Evolutionary conservation across 108 stramenopile genomes (phyloP).

Genomic region (Parietichytrium sp.): DNA sequence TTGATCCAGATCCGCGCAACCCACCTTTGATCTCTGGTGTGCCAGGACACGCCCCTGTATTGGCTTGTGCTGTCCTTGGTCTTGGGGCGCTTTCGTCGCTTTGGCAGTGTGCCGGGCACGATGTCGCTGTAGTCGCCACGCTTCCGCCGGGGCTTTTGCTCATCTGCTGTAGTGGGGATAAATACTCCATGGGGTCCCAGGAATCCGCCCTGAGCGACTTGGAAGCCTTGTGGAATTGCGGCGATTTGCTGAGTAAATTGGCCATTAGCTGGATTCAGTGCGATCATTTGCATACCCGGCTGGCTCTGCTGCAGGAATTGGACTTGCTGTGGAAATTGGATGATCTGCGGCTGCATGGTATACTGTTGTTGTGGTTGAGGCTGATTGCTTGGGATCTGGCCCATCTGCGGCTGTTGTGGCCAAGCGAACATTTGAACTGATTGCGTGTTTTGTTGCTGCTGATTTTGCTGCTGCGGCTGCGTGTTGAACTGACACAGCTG

Average conservation of each 20-base stretch:
- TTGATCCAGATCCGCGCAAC: constrained; percentile 39
- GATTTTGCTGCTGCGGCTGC: no score
- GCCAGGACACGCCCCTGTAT: not conserved
- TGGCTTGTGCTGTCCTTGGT: not conserved
- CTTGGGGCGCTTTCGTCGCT: not conserved
- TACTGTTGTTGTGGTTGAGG: no score
- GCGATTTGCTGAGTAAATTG: no score
- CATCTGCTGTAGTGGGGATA: not conserved
- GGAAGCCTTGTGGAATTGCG: no score
- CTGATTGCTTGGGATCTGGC: no score
- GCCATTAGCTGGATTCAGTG: not conserved
- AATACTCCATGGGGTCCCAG: not conserved
- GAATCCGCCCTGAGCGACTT: no score
- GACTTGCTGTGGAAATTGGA: not conserved
- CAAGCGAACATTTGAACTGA: not conserved
- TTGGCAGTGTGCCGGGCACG: not conserved
- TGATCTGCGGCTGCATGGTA: not conserved
- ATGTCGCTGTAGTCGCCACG: not conserved
- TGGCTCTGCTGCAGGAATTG: not conserved
- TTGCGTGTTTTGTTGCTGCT: not conserved
- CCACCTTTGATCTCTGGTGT: constrained; percentile 8
- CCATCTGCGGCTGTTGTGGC: no score
- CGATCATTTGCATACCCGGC: no score
- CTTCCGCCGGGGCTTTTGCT: not conserved
- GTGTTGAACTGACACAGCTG: no score